These are phyloP conservation scores for Aphanomyces cochlioides DNA, from an alignment of 352 stramenopile species.

Conservation along the genomic window DNA sequence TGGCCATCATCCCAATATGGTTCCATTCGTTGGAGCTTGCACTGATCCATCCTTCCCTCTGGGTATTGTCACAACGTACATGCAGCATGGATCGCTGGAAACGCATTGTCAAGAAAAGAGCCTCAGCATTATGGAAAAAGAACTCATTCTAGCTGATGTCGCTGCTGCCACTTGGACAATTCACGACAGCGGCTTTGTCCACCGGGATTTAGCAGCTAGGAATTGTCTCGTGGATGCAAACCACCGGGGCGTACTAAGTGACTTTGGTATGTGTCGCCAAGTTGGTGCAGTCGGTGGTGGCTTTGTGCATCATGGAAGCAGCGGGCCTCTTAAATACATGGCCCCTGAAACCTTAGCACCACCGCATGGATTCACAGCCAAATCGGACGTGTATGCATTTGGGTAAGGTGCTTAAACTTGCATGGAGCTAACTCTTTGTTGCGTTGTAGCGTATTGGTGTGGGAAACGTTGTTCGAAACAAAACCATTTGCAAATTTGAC, in stretches of 20 bases:
- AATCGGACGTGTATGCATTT: slow-evolving; percentile 81
- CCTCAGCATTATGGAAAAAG: slow-evolving; percentile 20
- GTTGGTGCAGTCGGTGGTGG: slow-evolving; percentile 49
- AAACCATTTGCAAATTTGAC: slow-evolving; percentile 54
- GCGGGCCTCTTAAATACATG: slow-evolving; percentile 79
- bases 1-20: slow-evolving; percentile 70
- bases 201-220: slow-evolving; percentile 63
- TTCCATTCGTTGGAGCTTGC: slow-evolving; percentile 73
- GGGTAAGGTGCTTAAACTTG: slow-evolving; percentile 29
- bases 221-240: slow-evolving; percentile 72
- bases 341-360: slow-evolving; percentile 68
- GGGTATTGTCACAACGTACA: slow-evolving; percentile 64
- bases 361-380: slow-evolving; percentile 65
- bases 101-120: slow-evolving; percentile 45
- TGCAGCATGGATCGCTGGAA: slow-evolving; percentile 67
- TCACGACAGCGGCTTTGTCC: slow-evolving; percentile 56
- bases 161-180: slow-evolving; percentile 41
- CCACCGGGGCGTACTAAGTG: slow-evolving; percentile 59
- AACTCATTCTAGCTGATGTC: slow-evolving; percentile 17
- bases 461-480: slow-evolving; percentile 60
- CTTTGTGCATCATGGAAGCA: slow-evolving; percentile 58
- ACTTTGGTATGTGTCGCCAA: slow-evolving; percentile 72
- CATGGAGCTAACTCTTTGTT: background rate
- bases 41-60: slow-evolving; percentile 64
- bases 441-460: slow-evolving; percentile 59